Conservation (phyloP, 192 early-diverging fungal species). For the Phycomyces blakesleeanus region DNA sequence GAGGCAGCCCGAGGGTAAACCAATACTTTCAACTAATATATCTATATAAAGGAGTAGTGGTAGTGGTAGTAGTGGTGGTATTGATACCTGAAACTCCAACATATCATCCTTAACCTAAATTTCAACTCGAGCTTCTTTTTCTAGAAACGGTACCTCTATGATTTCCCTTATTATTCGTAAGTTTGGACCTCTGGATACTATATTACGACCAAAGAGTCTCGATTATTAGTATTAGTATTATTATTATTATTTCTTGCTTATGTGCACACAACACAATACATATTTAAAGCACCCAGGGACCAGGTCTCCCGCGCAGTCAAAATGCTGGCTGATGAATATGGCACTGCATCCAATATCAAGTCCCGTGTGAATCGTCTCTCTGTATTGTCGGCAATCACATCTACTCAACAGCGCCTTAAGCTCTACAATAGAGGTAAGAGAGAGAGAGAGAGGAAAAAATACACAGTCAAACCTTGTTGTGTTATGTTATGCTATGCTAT, state of each 20-base stretch:
- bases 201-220: neutral
- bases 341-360: conserved; percentile 99
- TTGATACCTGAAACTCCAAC: no score
- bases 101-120: neutral
- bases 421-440: conserved; percentile 81
- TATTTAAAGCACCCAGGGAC: conserved; percentile 62
- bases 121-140: neutral
- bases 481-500: no score
- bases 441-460: no score
- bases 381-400: conserved; percentile 95
- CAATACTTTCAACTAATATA: neutral
- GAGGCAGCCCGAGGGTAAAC: conserved; percentile 83
- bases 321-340: conserved; percentile 98
- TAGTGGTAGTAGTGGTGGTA: no score
- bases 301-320: conserved; percentile 86
- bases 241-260: no score
- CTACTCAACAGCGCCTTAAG: conserved; percentile 95
- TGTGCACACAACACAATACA: neutral
- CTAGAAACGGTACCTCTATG: conserved; percentile 97
- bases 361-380: conserved; percentile 97
- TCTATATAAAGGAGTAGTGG: no score
- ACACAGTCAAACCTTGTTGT: no score
- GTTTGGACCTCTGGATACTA: conserved; percentile 5
- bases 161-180: conserved; percentile 94
- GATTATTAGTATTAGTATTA: no score